These are phyloP conservation scores for Penicillium salamii DNA, from an alignment of 495 filamentous ascomycete genomes.

Conservation along the genomic window DNA sequence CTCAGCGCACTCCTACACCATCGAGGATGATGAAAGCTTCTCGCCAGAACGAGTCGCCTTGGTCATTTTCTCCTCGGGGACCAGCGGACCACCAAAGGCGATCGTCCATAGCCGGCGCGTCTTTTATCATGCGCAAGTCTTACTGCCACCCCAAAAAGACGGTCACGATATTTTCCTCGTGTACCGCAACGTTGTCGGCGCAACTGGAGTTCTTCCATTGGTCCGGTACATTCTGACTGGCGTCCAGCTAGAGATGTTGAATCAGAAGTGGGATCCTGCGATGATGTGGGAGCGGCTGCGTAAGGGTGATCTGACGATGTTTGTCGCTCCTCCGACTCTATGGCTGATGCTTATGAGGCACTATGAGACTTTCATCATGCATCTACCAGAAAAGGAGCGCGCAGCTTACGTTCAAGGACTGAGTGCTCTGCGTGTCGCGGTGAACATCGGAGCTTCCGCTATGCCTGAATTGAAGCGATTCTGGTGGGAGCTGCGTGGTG, in stretches of 20 bases:
- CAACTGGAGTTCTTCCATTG: neutral
- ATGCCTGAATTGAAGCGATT: neutral
- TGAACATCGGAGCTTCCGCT: neutral
- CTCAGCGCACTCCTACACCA: neutral
- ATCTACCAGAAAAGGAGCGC: neutral
- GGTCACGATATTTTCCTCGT: neutral
- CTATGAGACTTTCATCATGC: neutral
- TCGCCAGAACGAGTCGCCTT: neutral
- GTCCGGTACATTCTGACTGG: neutral
- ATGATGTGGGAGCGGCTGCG: neutral
- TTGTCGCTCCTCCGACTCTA: neutral
- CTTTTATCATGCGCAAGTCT: too few relatives aligned
- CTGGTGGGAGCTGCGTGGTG: neutral
- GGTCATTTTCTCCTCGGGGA: constrained; percentile 91
- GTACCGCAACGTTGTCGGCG: neutral
- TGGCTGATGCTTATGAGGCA: neutral
- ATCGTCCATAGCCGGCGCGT: constrained; percentile 45
- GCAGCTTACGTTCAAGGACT: neutral
- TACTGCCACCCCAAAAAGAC: neutral
- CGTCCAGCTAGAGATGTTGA: neutral
- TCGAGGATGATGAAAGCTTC: neutral
- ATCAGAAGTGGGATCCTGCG: neutral
- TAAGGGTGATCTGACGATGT: neutral
- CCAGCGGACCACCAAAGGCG: constrained; percentile 84
- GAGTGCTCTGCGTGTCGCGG: neutral